Evolutionary conservation across 306 rosid species (phyloP).

Genomic region (Acacia crassicarpa): DNA sequence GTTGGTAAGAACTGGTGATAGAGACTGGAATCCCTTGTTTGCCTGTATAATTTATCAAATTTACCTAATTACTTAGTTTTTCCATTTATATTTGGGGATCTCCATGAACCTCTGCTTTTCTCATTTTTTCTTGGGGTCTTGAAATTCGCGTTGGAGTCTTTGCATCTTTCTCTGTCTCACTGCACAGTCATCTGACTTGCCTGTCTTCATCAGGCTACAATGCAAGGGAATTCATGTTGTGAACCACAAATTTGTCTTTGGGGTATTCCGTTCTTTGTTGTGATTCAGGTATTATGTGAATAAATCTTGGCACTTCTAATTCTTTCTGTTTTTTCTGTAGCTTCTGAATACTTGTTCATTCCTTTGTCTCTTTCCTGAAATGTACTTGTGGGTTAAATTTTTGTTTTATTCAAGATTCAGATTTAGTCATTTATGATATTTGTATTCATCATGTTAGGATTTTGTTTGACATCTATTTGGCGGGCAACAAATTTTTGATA

Average conservation of each 20-base stretch:
- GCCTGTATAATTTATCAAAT: background rate
- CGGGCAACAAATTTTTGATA: conserved; percentile 33
- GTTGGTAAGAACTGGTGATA: background rate
- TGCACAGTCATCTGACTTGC: conserved; percentile 15
- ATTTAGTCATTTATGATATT: conserved; percentile 17
- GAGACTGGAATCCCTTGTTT: background rate
- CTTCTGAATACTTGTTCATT: background rate
- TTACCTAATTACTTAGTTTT: background rate
- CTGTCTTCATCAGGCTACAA: background rate
- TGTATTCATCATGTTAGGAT: conserved; percentile 39
- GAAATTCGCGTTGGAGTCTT: background rate
- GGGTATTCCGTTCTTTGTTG: background rate
- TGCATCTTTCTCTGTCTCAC: conserved; percentile 12
- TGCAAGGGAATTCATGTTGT: conserved; percentile 5
- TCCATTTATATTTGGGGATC: background rate
- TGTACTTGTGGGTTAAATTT: background rate
- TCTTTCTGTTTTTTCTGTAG: background rate
- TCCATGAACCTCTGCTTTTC: background rate
- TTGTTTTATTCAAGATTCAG: background rate
- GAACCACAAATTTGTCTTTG: conserved; percentile 32
- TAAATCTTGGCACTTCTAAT: conserved; percentile 2
- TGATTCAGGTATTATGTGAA: conserved; percentile 52
- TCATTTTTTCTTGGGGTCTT: conserved; percentile 60
- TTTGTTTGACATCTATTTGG: conserved; percentile 43
- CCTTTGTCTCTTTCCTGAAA: background rate